Conservation (phyloP, 371 early-diverging fungal species). For the Mortierella sp. region DNA sequence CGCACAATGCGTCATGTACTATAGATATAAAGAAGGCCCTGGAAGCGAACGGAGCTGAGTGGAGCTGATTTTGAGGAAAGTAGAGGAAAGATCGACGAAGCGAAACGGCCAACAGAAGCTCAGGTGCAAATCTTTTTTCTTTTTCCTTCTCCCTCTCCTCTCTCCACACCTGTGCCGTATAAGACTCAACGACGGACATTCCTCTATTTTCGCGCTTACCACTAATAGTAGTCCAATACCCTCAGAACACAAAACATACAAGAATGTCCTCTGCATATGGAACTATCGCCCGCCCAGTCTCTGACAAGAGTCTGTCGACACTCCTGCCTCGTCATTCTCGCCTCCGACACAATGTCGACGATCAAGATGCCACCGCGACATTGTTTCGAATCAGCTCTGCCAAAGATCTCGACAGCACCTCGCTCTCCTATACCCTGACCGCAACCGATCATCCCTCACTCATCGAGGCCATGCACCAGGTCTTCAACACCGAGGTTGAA, state of each 20-base stretch:
- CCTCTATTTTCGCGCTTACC: no score
- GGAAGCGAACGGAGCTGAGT: background rate
- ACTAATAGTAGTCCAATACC: no score
- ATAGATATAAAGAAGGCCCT: background rate
- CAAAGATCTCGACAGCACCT: slow-evolving; percentile 28
- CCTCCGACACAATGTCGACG: slow-evolving; percentile 43
- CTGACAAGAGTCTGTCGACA: slow-evolving; percentile 38
- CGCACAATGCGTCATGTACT: no score
- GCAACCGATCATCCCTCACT: slow-evolving; percentile 27
- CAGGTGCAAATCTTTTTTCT: background rate
- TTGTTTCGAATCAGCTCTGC: slow-evolving; percentile 46
- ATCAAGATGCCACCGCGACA: slow-evolving; percentile 39
- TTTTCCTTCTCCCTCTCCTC: background rate
- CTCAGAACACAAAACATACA: no score
- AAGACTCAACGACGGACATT: no score
- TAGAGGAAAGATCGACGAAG: no score
- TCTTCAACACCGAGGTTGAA: slow-evolving; percentile 75
- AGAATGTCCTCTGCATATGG: slow-evolving; percentile 77
- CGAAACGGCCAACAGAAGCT: no score
- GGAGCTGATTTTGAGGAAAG: background rate
- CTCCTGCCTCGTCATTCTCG: slow-evolving; percentile 61
- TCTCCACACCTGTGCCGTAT: background rate
- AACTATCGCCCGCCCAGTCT: slow-evolving; percentile 60
- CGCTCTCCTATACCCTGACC: slow-evolving; percentile 11
- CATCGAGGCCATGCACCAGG: slow-evolving; percentile 60